These are phyloP conservation scores for Actinomortierella ambigua DNA, from an alignment of 371 early-diverging fungal genomes.

Conservation along the genomic window DNA sequence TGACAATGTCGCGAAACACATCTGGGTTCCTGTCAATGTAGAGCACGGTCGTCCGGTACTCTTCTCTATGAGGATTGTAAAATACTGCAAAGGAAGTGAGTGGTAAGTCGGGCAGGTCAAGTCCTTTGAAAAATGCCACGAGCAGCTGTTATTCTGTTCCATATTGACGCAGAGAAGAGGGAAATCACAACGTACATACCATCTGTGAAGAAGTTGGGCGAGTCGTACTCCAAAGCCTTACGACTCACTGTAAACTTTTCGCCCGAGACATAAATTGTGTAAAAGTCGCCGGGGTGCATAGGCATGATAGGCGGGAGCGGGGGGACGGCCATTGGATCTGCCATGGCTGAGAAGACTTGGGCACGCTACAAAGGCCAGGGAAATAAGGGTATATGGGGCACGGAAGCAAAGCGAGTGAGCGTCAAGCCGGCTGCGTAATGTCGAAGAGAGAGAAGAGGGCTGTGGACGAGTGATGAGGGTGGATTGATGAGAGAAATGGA, in stretches of 20 bases:
- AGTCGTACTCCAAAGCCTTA: slow-evolving; percentile 36
- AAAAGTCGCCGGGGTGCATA: slow-evolving; percentile 24
- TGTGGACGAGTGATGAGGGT: no score
- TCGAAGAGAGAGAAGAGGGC: no score
- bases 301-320: slow-evolving; percentile 35
- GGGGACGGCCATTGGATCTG: no score
- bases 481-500: no score
- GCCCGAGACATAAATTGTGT: slow-evolving; percentile 39
- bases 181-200: slow-evolving; percentile 12
- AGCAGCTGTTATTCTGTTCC: not conserved
- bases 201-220: slow-evolving; percentile 44
- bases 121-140: not conserved
- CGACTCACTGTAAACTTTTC: slow-evolving; percentile 29
- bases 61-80: slow-evolving; percentile 26
- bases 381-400: no score
- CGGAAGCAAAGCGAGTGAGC: no score
- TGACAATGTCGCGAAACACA: slow-evolving; percentile 59
- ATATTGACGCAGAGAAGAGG: not conserved
- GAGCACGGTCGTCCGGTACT: slow-evolving; percentile 46
- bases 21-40: slow-evolving; percentile 65
- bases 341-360: no score
- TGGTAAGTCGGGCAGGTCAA: not conserved
- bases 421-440: no score
- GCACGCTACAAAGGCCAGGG: no score
- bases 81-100: slow-evolving; percentile 18